Conservation (phyloP, 2,329 filamentous ascomycete genomes). For the Aspergillus fumigatus region DNA sequence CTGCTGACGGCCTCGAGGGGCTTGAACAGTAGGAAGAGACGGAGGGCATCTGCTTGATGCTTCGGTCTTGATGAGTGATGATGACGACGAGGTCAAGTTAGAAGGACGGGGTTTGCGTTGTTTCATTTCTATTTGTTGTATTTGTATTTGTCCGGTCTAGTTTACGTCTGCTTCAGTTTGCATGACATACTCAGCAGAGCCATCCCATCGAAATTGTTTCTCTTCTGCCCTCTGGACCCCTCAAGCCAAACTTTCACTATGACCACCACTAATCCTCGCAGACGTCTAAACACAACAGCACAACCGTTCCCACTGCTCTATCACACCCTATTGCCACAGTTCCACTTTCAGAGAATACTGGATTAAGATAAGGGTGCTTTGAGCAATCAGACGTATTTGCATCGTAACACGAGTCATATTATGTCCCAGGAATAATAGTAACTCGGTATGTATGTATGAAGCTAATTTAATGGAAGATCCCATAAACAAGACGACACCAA, state of each 20-base stretch:
- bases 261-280: too few relatives aligned
- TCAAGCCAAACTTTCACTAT: too few relatives aligned
- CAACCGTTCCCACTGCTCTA: too few relatives aligned
- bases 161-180: neutral
- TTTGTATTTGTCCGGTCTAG: neutral
- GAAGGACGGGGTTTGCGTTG: neutral
- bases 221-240: too few relatives aligned
- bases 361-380: neutral
- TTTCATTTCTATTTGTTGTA: neutral
- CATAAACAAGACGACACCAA: neutral
- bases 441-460: neutral
- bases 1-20: neutral
- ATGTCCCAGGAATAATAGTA: neutral
- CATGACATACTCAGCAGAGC: neutral
- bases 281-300: too few relatives aligned
- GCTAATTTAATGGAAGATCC: neutral
- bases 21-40: constrained; percentile 9
- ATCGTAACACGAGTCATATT: neutral
- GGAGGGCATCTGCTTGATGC: constrained; percentile 13
- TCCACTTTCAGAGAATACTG: too few relatives aligned
- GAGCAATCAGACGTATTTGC: too few relatives aligned
- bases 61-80: neutral
- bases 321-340: too few relatives aligned
- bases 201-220: neutral
- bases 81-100: neutral